Evolutionary conservation across 345 rosid genomes (phyloP).

Genomic region (Sonneratia alba): DNA sequence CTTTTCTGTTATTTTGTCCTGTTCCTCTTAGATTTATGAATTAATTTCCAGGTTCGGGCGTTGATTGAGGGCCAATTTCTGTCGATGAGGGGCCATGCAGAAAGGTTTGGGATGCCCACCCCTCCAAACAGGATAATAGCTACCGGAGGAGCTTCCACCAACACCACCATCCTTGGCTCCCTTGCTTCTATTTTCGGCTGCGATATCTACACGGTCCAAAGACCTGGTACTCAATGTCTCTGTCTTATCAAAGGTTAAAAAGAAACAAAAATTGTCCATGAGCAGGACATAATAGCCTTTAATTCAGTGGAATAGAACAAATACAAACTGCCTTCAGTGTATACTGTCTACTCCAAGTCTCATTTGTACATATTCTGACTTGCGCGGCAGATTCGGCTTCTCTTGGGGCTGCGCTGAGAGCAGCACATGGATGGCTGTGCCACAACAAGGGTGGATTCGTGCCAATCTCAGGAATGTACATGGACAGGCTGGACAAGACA

Average conservation of each 20-base stretch:
- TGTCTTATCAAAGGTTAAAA: no score
- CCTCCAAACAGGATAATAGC: slow-evolving; percentile 85
- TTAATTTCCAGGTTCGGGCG: slow-evolving; percentile 56
- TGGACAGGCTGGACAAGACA: slow-evolving; percentile 52
- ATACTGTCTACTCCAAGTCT: no score
- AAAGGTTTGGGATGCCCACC: slow-evolving; percentile 83
- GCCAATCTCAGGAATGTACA: slow-evolving; percentile 52
- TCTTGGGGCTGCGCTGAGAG: slow-evolving; percentile 86
- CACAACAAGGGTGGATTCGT: slow-evolving; percentile 52
- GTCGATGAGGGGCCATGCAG: slow-evolving; percentile 78
- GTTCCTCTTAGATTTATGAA: no score
- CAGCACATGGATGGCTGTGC: slow-evolving; percentile 91
- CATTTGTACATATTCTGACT: background rate
- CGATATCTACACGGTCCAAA: slow-evolving; percentile 70
- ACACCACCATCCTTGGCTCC: slow-evolving; percentile 48
- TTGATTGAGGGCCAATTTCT: slow-evolving; percentile 83
- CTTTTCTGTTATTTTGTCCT: no score
- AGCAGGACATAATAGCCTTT: no score
- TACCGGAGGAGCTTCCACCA: slow-evolving; percentile 86
- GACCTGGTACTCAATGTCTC: slow-evolving; percentile 42
- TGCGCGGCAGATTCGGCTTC: slow-evolving; percentile 69
- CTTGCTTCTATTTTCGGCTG: slow-evolving; percentile 72
- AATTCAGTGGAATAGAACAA: no score
- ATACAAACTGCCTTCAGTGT: no score
- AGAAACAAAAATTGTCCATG: no score